Evolutionary conservation across 2,329 filamentous ascomycete genomes (phyloP).

Genomic region (Fusarium sp.): DNA sequence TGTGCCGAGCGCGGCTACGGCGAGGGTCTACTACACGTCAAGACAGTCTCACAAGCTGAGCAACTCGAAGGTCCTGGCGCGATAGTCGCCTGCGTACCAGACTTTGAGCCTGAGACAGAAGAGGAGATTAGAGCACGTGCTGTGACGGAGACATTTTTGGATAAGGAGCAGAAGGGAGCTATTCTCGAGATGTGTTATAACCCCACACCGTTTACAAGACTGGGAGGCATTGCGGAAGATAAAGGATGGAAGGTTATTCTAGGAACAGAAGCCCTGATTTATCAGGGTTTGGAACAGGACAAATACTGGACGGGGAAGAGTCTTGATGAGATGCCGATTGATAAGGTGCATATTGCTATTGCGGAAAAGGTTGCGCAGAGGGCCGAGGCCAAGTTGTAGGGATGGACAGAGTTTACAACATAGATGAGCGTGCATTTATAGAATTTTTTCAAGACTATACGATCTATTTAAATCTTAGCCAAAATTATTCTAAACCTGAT

Average conservation of each 20-base stretch:
- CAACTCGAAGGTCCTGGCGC: constrained; percentile 71
- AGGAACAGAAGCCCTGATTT: constrained; percentile 82
- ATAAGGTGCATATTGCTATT: constrained; percentile 46
- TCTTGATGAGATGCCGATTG: constrained; percentile 62
- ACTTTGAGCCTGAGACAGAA: constrained; percentile 76
- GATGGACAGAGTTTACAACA: not conserved
- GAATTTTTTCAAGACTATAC: not conserved
- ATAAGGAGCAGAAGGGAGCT: constrained; percentile 70
- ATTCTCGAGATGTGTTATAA: constrained; percentile 90
- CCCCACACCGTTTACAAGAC: constrained; percentile 75
- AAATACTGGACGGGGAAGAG: constrained; percentile 74
- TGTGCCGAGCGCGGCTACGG: constrained; percentile 72
- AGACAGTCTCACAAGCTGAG: constrained; percentile 71
- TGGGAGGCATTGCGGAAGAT: constrained; percentile 71
- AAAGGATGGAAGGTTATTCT: constrained; percentile 80
- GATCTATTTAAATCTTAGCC: not conserved
- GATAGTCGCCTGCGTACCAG: constrained; percentile 80
- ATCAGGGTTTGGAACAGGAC: constrained; percentile 79
- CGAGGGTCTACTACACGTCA: constrained; percentile 70
- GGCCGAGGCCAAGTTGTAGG: constrained; percentile 39
- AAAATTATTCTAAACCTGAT: too few relatives aligned
- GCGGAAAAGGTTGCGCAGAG: constrained; percentile 46
- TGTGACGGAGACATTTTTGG: constrained; percentile 64
- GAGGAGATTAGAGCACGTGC: constrained; percentile 72
- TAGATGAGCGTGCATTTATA: constrained; percentile 32